Percentiles rank a stretch among this genome's conserved stretches.
These are phyloP conservation scores for Brasenia schreberi DNA, from an alignment of 164 flowering plant species.

Conservation along the genomic window DNA sequence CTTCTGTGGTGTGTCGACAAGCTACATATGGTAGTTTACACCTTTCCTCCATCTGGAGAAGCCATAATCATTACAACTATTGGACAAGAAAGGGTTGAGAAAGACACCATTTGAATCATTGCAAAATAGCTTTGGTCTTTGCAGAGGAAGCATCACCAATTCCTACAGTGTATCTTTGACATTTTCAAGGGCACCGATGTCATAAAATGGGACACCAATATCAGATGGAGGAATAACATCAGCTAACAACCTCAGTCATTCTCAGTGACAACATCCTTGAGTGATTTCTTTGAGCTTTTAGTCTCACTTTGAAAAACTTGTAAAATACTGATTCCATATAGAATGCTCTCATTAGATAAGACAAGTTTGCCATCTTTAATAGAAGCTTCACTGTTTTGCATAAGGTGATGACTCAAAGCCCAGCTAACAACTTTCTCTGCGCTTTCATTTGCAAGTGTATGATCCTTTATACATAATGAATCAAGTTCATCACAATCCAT, in stretches of 20 bases:
- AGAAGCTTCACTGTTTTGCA: slow-evolving; percentile 34
- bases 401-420: slow-evolving; percentile 72
- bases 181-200: slow-evolving; percentile 86
- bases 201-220: slow-evolving; percentile 87
- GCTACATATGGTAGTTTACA: slow-evolving; percentile 7
- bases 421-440: slow-evolving; percentile 78
- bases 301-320: slow-evolving; percentile 56
- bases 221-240: slow-evolving; percentile 94
- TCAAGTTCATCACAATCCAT: slow-evolving; percentile 54
- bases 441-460: slow-evolving; percentile 15
- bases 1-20: slow-evolving; percentile 23
- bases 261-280: slow-evolving; percentile 94
- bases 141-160: slow-evolving; percentile 94
- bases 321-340: slow-evolving; percentile 54
- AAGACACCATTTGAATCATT: slow-evolving; percentile 25
- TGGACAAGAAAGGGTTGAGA: slow-evolving; percentile 2
- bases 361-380: slow-evolving; percentile 48
- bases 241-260: slow-evolving; percentile 76
- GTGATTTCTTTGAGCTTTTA: slow-evolving; percentile 59
- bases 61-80: slow-evolving; percentile 28
- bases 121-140: slow-evolving; percentile 82
- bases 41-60: slow-evolving; percentile 51
- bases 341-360: slow-evolving; percentile 64
- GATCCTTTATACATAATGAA: not conserved
- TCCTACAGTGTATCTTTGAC: slow-evolving; percentile 94